Base-by-base conservation (phyloP, 495 filamentous ascomycete species). In the Penicillium angulare region DNA sequence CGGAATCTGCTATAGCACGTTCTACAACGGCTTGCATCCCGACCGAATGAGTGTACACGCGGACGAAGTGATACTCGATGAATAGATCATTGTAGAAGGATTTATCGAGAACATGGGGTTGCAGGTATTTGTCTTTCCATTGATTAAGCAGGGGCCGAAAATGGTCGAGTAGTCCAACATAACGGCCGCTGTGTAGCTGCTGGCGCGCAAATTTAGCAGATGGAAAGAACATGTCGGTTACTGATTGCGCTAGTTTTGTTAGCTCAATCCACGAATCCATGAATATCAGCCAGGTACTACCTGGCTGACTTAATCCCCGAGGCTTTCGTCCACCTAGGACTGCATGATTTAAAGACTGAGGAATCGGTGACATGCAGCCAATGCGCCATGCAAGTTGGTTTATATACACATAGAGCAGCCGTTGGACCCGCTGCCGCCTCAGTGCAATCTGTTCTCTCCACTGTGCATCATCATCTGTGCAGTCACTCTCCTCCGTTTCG, bases 1-100 rank as follows among this genome's bases (percentile, higher is more conserved):
- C 65, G 12, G 59, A 64, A 48, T 78, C 71, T 36, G 71, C 68
- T 13, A 75, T 58, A 0, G 67, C 61, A 27, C 75, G 69, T 55
- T 79, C 65, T 29, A 78, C 66, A 7, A 80, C 76, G 3, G 78
- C 78, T 57, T 80, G 78, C 76, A 80, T 79, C 9, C 76, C 78
- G 26, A 80, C 68, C 3, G 76, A 79, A 50, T 80, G 76, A 0
- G 73, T 79, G 50, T 79, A 79, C 2, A 79, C 74, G 10, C 78
- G 69, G 8, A 79, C 75, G 49, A 79, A 80, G 45, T 80, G 69
- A 49, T 80, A 80, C 43, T 80, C 78, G 18, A 80, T 79, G 33
- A 74, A 75, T 1, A 77, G 65, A 32, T 68, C 68, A 23, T 75
- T 71, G 47, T 66, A 74, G 38, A 74, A 77, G n/a, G 66, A 63